Percentiles rank a stretch among this genome's conserved stretches.
phyloP scores from a whole-genome alignment of 2,329 filamentous ascomycete genomes.

The Fusarium papillatum region DNA sequence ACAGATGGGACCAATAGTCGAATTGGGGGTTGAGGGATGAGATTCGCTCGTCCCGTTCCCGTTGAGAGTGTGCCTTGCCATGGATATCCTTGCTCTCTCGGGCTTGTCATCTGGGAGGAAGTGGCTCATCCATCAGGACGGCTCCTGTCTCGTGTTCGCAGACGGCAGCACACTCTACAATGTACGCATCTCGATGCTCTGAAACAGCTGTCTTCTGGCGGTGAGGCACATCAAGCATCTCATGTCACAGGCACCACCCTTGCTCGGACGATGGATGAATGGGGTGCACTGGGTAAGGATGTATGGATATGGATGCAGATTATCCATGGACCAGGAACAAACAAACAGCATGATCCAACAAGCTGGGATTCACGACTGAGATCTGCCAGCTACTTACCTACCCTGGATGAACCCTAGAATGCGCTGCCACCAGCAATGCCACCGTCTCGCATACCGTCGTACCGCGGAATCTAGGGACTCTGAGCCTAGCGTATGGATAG shows the following conservation, averaged over 20 bases:
- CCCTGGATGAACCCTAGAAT: slow-evolving; percentile 14
- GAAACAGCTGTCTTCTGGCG: slow-evolving; percentile 38
- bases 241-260: slow-evolving; percentile 18
- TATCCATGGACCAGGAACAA: slow-evolving; percentile 7
- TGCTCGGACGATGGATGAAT: slow-evolving; percentile 8
- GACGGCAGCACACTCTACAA: background rate
- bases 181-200: slow-evolving; percentile 31
- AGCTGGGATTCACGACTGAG: background rate
- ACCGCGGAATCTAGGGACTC: slow-evolving; percentile 24
- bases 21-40: background rate
- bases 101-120: background rate
- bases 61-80: background rate
- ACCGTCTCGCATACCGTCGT: background rate
- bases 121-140: background rate
- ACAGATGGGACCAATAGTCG: background rate
- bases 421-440: background rate
- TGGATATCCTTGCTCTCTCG: background rate
- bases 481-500: slow-evolving; percentile 13
- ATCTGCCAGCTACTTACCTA: slow-evolving; percentile 5
- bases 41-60: background rate
- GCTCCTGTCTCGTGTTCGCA: background rate
- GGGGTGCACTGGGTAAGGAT: background rate
- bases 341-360: background rate
- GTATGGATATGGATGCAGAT: background rate
- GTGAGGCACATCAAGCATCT: slow-evolving; percentile 18